A percentile compares a stretch with the other conserved stretches of the same genome.
Conservation (phyloP, 2,329 filamentous ascomycete genomes). For the Diplodia mutila region DNA sequence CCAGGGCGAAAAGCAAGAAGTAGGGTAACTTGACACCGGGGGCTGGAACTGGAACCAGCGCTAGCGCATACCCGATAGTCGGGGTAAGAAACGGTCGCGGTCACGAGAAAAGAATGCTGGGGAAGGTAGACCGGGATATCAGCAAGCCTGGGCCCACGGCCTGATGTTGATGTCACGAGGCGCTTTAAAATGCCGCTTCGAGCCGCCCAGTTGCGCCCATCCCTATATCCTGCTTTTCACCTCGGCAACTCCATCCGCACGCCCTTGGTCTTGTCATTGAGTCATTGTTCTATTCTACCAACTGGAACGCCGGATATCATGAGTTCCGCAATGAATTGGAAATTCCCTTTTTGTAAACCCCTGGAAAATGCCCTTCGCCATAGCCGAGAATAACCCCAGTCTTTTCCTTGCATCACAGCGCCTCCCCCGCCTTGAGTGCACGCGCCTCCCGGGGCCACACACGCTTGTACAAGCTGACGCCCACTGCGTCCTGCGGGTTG, state of each 20-base stretch:
- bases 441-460: conserved; percentile 68
- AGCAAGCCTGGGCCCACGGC: conserved; percentile 1
- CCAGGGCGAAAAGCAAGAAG: not conserved
- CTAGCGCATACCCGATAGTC: conserved; percentile 6
- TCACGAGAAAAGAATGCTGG: conserved; percentile 1
- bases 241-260: not conserved
- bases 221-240: not conserved
- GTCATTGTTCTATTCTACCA: conserved; percentile 12
- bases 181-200: not conserved
- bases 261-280: conserved; percentile 7
- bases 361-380: conserved; percentile 1
- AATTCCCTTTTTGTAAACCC: conserved; percentile 4
- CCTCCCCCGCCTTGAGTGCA: conserved; percentile 41
- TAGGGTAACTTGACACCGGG: not conserved
- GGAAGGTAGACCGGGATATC: conserved; percentile 3
- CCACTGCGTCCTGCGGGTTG: conserved; percentile 92
- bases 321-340: not conserved
- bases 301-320: conserved; percentile 22
- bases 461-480: conserved; percentile 69
- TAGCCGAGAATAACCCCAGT: not conserved
- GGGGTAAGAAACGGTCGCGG: conserved; percentile 4
- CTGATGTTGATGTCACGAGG: conserved; percentile 23
- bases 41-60: not conserved
- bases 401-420: conserved; percentile 1
- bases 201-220: not conserved